Base-by-base conservation (phyloP, 305 asterid species). In the Fraxinus sp. region DNA sequence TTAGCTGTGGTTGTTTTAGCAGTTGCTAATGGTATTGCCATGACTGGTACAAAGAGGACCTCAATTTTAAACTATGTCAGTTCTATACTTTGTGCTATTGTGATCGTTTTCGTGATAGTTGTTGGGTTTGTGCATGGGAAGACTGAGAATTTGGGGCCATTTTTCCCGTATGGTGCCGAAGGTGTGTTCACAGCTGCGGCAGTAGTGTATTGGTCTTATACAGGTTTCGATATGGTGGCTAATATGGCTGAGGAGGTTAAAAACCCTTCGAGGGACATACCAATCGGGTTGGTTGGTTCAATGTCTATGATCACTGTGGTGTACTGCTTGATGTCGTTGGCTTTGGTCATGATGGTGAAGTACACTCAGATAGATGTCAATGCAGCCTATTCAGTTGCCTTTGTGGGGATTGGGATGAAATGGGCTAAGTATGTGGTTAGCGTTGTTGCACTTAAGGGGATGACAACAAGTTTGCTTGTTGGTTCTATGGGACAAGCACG, bases 201-300 rank as follows among this genome's bases (percentile, higher is more conserved):
- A 0, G 91, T 94, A 1, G 98, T 96, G 70, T 96, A 85, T 83
- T 96, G 99, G 99, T 96, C 99, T 4, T 96, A 96, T 70, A 94
- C 98, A 0, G 99, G 99, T 28, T 96, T 96, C 30, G 99, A 96
- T 66, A 91, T 93, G 96, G 98, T 96, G 52, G 98, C 99, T 5
- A 93, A 93, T 4, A 92, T 96, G 99, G 99, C 99, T 1, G 99
- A 96, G 77, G 99, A 96, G 88, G 97, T 97, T n/a, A 92, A 90
- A 79, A 93, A 87, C 24, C 99, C 99, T 0, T 86, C 98, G 0
- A 90, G 94, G 83, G 99, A 96, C 77, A 96, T 96, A 70, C 99
- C 99, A 0, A 30, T 96, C 0, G 99, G 99, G 1, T 87, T 96
- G 78, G 92, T 96, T 5, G 97, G 98, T 37, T 96, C 99, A 0